Percentiles rank a stretch among this genome's conserved stretches.
Conservation (phyloP, 192 early-diverging fungal species). For the Linderina pennispora region DNA sequence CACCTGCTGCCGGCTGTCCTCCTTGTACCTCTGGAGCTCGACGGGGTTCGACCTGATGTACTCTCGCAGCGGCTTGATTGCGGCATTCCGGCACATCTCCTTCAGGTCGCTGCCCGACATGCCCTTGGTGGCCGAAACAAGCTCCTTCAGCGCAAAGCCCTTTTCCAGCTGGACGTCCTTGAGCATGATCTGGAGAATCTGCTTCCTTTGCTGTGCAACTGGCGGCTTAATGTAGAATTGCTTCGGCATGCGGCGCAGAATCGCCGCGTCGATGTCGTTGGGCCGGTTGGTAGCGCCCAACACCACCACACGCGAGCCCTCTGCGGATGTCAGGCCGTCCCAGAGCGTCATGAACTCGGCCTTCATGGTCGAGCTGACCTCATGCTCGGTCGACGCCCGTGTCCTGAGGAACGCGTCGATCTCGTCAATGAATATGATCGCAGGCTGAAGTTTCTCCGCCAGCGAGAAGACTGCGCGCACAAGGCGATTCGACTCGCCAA, state of each 20-base stretch:
- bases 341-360: slow-evolving; percentile 99
- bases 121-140: slow-evolving; percentile 70
- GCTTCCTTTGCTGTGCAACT: slow-evolving; percentile 70
- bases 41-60: slow-evolving; percentile 55
- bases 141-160: slow-evolving; percentile 58
- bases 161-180: slow-evolving; percentile 58
- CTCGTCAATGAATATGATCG: slow-evolving; percentile 99
- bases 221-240: slow-evolving; percentile 84
- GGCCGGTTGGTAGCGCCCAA: slow-evolving; percentile 96
- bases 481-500: slow-evolving; percentile 94
- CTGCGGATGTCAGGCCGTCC: slow-evolving; percentile 79
- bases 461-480: slow-evolving; percentile 88
- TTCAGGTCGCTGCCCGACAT: slow-evolving; percentile 94
- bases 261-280: slow-evolving; percentile 95
- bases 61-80: slow-evolving; percentile 91
- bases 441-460: slow-evolving; percentile 89
- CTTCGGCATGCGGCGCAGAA: slow-evolving; percentile 97
- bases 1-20: background rate
- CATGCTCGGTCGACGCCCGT: slow-evolving; percentile 83
- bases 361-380: slow-evolving; percentile 98
- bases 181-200: slow-evolving; percentile 80
- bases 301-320: slow-evolving; percentile 56
- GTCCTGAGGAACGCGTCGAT: slow-evolving; percentile 97
- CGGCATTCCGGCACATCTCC: slow-evolving; percentile 94
- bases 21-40: slow-evolving; percentile 24